Evolutionary conservation across 805 yeast genomes (phyloP).

Genomic region (Starmerella apis): DNA sequence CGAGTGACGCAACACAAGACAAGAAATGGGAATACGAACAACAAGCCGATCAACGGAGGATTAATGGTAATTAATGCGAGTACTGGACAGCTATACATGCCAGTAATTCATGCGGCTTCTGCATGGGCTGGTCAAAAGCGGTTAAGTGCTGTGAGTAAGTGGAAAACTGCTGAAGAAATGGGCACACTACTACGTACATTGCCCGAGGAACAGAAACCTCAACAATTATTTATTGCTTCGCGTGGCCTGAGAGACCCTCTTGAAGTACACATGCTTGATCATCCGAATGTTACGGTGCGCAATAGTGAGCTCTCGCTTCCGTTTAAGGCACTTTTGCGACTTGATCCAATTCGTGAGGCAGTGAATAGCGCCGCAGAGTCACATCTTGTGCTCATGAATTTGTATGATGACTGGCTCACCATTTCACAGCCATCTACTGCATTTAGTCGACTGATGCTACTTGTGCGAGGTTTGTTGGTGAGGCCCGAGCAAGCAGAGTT

Average conservation of each 20-base stretch:
- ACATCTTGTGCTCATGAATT: constrained; percentile 78
- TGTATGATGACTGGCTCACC: constrained; percentile 90
- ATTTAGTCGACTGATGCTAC: constrained; percentile 71
- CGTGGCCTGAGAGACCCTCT: constrained; percentile 88
- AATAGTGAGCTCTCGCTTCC: constrained; percentile 86
- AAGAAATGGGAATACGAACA: constrained; percentile 82
- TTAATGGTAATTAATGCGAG: constrained; percentile 81
- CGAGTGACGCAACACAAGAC: constrained; percentile 87
- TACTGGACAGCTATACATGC: constrained; percentile 80
- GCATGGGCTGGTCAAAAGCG: constrained; percentile 92
- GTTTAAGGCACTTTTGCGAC: constrained; percentile 71
- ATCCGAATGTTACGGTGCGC: constrained; percentile 81
- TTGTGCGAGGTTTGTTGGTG: constrained; percentile 73
- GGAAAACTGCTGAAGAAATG: constrained; percentile 98
- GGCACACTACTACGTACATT: constrained; percentile 81
- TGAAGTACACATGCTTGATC: constrained; percentile 94
- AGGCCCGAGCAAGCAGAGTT: constrained; percentile 43
- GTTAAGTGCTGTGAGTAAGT: constrained; percentile 82
- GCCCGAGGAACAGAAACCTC: constrained; percentile 90
- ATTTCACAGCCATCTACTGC: constrained; percentile 83
- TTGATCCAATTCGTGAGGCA: constrained; percentile 66
- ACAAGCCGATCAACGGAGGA: constrained; percentile 89
- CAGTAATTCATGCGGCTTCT: constrained; percentile 83
- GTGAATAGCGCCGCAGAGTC: constrained; percentile 85
- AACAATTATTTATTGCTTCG: constrained; percentile 79